phyloP scores from a whole-genome alignment of 140 eudicot species.

The Flaveria floridana region DNA sequence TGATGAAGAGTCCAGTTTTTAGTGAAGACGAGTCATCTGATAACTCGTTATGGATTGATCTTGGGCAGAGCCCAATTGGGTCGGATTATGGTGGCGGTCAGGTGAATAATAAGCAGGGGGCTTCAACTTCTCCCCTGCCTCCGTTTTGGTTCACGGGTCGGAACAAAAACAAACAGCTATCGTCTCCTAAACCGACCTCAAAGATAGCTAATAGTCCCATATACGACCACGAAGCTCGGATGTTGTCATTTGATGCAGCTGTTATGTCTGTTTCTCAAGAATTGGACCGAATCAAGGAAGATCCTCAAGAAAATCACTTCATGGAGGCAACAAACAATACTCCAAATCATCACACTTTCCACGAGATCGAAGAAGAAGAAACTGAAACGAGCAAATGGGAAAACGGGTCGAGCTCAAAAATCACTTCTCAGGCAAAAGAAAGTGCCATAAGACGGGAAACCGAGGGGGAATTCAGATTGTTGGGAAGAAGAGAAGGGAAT shows the following conservation, averaged over 20 bases:
- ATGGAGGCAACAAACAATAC: constrained; percentile 28
- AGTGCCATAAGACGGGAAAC: constrained; percentile 97
- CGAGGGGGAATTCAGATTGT: constrained; percentile 86
- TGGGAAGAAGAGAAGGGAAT: constrained; percentile 83
- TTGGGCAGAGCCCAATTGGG: constrained; percentile 92
- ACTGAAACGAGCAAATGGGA: constrained; percentile 43
- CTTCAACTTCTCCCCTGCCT: constrained; percentile 65
- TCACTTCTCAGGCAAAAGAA: constrained; percentile 54
- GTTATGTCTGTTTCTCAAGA: constrained; percentile 77
- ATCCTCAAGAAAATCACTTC: constrained; percentile 48
- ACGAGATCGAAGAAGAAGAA: constrained; percentile 67
- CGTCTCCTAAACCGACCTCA: constrained; percentile 55
- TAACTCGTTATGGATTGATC: constrained; percentile 93
- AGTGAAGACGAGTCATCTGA: constrained; percentile 98
- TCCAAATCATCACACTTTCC: constrained; percentile 38
- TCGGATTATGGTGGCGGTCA: constrained; percentile 52
- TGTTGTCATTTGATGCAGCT: constrained; percentile 92
- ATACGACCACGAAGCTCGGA: constrained; percentile 49
- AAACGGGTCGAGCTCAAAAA: constrained; percentile 49
- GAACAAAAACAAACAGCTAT: constrained; percentile 53
- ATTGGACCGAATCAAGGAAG: constrained; percentile 56
- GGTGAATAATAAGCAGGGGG: constrained; percentile 39
- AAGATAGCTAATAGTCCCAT: constrained; percentile 60
- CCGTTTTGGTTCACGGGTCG: constrained; percentile 81
- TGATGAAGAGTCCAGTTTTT: constrained; percentile 97